Conservation (phyloP, 2,329 filamentous ascomycete genomes). For the Diplodia sapinea region DNA sequence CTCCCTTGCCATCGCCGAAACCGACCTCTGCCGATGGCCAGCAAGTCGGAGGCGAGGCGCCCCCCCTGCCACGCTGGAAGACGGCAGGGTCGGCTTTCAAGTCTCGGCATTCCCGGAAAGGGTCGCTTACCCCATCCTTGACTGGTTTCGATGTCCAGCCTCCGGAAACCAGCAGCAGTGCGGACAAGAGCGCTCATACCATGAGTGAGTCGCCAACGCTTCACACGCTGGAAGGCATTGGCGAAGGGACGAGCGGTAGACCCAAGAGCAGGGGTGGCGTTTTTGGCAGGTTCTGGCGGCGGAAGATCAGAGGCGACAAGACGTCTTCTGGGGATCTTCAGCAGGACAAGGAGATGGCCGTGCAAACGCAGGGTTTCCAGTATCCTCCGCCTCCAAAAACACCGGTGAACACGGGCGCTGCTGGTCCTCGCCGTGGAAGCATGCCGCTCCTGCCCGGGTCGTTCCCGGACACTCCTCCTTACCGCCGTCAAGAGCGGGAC, state of each 20-base stretch:
- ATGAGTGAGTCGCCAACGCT: constrained; percentile 18
- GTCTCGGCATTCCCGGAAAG: constrained; percentile 24
- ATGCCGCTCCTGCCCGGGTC: constrained; percentile 27
- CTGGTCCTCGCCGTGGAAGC: constrained; percentile 25
- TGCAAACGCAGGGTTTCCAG: constrained; percentile 12
- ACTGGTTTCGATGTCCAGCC: constrained; percentile 19
- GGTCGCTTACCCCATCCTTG: constrained; percentile 28
- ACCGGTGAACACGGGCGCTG: constrained; percentile 8
- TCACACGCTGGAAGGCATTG: constrained; percentile 24
- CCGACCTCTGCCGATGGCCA: constrained; percentile 19
- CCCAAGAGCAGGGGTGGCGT: constrained; percentile 27
- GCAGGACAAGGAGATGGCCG: constrained; percentile 23
- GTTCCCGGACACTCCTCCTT: constrained; percentile 27
- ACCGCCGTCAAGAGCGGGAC: constrained; percentile 18
- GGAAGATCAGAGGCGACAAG: constrained; percentile 25
- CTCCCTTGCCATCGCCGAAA: constrained; percentile 12
- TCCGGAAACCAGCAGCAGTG: constrained; percentile 19
- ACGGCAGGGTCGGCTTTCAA: constrained; percentile 13
- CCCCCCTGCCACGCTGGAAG: constrained; percentile 24
- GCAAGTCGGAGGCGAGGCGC: constrained; percentile 7
- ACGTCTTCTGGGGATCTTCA: constrained; percentile 16
- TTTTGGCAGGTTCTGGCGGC: constrained; percentile 27
- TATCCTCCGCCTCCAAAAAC: constrained; percentile 29
- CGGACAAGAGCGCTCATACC: constrained; percentile 25
- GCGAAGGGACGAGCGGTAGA: constrained; percentile 16